Percentiles rank a stretch among this genome's conserved stretches.
phyloP scores from a whole-genome alignment of 2,329 filamentous ascomycete genomes.

The Fusarium nisikadoi region DNA sequence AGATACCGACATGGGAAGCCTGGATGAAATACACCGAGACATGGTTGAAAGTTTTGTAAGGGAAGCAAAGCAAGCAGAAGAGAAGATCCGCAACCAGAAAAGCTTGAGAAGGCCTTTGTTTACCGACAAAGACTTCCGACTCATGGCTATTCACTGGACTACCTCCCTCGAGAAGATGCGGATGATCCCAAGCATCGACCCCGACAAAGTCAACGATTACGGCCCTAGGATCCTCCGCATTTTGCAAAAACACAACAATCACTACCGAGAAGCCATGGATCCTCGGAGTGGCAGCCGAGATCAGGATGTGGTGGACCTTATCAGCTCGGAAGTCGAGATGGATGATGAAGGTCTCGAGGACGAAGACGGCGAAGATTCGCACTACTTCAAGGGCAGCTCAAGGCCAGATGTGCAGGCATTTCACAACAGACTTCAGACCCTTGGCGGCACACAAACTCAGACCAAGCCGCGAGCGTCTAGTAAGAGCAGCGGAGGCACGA shows the following conservation, averaged over 20 bases:
- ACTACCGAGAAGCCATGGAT: slow-evolving; percentile 64
- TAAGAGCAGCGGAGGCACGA: slow-evolving; percentile 45
- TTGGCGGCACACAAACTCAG: slow-evolving; percentile 43
- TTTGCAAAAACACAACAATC: slow-evolving; percentile 59
- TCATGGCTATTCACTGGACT: slow-evolving; percentile 79
- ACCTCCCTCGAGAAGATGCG: slow-evolving; percentile 69
- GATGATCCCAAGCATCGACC: slow-evolving; percentile 70
- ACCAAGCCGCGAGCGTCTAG: slow-evolving; percentile 42
- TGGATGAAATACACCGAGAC: slow-evolving; percentile 70
- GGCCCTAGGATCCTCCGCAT: slow-evolving; percentile 71
- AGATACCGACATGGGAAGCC: slow-evolving; percentile 62
- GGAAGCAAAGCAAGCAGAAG: slow-evolving; percentile 69
- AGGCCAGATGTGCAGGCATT: slow-evolving; percentile 50
- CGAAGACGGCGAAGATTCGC: slow-evolving; percentile 56
- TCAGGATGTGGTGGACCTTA: slow-evolving; percentile 65
- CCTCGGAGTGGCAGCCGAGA: slow-evolving; percentile 32
- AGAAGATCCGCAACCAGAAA: slow-evolving; percentile 69
- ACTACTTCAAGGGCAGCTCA: slow-evolving; percentile 55
- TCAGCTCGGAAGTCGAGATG: slow-evolving; percentile 57
- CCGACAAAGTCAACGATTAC: slow-evolving; percentile 69
- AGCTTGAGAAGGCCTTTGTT: slow-evolving; percentile 70
- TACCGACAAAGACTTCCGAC: slow-evolving; percentile 73
- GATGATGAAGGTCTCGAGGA: slow-evolving; percentile 53
- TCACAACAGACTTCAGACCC: slow-evolving; percentile 47
- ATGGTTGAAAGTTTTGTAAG: slow-evolving; percentile 73